phyloP scores from a whole-genome alignment of 78 protist species.

The Anaeramoeba flamelloides region DNA sequence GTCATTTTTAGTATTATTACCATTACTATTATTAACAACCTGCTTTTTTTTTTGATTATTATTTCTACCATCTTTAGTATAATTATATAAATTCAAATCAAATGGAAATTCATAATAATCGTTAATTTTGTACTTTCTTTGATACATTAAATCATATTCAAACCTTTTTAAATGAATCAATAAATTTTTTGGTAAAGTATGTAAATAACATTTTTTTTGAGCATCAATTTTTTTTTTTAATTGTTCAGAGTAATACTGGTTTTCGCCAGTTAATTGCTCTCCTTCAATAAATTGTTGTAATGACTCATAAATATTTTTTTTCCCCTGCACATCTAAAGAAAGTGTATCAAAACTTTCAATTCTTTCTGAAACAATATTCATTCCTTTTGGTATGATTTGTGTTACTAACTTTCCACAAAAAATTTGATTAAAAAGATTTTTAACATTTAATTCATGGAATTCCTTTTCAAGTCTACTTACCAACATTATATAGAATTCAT shows the following conservation, averaged over 20 bases:
- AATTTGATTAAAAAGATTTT: too few relatives aligned
- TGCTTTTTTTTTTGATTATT: too few relatives aligned
- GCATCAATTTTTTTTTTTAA: not conserved
- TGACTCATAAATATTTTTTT: not conserved
- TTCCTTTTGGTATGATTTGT: too few relatives aligned
- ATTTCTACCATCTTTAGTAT: too few relatives aligned
- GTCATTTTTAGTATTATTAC: too few relatives aligned
- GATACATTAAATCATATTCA: not conserved
- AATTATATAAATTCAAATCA: too few relatives aligned
- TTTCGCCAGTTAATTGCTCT: not conserved
- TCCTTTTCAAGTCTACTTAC: too few relatives aligned
- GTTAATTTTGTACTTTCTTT: not conserved
- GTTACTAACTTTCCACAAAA: too few relatives aligned
- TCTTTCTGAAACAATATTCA: too few relatives aligned
- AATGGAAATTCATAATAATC: not conserved
- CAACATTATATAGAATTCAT: too few relatives aligned
- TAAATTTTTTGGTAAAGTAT: not conserved
- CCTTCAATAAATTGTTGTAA: not conserved
- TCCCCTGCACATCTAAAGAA: not conserved
- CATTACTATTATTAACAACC: too few relatives aligned
- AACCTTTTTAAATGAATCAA: not conserved
- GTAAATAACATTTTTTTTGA: not conserved
- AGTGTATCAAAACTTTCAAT: not conserved
- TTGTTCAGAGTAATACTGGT: not conserved
- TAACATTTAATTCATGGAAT: too few relatives aligned